These are phyloP conservation scores for Allantophomopsis cytisporea DNA, from an alignment of 2,329 filamentous ascomycete species.

Conservation along the genomic window DNA sequence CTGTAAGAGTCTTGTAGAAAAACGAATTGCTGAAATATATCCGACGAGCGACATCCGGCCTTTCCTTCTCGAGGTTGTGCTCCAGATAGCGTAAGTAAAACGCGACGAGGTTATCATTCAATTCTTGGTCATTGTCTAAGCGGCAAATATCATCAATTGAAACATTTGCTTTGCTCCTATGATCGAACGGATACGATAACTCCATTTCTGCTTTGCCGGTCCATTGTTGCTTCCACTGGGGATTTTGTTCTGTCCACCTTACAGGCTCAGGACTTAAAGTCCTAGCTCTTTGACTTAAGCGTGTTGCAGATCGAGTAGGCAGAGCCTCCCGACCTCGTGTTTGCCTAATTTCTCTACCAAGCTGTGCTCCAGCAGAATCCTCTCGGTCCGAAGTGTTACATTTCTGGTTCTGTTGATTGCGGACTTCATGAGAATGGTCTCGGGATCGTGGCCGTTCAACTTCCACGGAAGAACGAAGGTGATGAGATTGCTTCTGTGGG, in stretches of 20 bases:
- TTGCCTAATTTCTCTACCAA: too few relatives aligned
- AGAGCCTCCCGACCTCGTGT: too few relatives aligned
- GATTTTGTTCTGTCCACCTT: conserved; percentile 36
- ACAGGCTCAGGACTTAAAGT: neutral
- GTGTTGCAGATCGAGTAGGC: too few relatives aligned
- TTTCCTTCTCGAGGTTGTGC: conserved; percentile 37
- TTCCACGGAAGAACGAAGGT: too few relatives aligned
- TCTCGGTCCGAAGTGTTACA: too few relatives aligned
- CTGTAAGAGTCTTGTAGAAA: conserved; percentile 71
- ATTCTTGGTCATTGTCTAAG: conserved; percentile 70
- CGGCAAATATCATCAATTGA: conserved; percentile 60
- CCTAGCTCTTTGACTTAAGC: too few relatives aligned
- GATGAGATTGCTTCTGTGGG: too few relatives aligned
- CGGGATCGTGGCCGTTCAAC: too few relatives aligned
- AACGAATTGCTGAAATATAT: conserved; percentile 89
- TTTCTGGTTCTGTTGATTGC: too few relatives aligned
- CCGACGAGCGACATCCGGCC: conserved; percentile 41
- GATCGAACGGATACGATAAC: conserved; percentile 44
- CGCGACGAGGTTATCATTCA: conserved; percentile 86
- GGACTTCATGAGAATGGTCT: too few relatives aligned
- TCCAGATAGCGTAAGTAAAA: conserved; percentile 76
- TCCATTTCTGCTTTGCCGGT: conserved; percentile 24
- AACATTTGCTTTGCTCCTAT: conserved; percentile 49
- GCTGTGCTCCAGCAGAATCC: too few relatives aligned
- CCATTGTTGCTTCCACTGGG: conserved; percentile 38